Percentiles rank a stretch among this genome's conserved stretches.
These are phyloP conservation scores for Grosmannia huntii DNA, from an alignment of 2,329 filamentous ascomycete species.

Conservation along the genomic window DNA sequence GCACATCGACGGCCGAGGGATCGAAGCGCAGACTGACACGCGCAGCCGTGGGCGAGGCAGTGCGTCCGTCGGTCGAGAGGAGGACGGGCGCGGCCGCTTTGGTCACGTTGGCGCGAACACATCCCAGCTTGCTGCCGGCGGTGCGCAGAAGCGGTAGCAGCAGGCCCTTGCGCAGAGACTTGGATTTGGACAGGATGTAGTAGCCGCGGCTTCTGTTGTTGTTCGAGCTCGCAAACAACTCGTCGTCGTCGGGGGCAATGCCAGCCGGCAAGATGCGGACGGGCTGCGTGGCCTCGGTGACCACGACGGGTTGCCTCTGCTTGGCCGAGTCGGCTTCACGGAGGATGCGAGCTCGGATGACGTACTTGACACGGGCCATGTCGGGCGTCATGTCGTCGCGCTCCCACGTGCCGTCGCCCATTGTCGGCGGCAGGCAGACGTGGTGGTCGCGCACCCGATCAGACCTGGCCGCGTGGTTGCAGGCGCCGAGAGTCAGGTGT, in stretches of 20 bases:
- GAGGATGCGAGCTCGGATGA: constrained; percentile 32
- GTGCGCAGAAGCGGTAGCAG: constrained; percentile 22
- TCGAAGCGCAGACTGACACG: constrained; percentile 34
- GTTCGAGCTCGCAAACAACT: background rate
- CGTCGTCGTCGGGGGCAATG: constrained; percentile 29
- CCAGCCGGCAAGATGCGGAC: constrained; percentile 43
- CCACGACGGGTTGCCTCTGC: constrained; percentile 8
- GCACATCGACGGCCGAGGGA: constrained; percentile 27
- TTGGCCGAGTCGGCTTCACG: constrained; percentile 11
- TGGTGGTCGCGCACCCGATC: constrained; percentile 38
- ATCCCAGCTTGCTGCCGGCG: constrained; percentile 30
- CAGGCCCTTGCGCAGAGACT: constrained; percentile 39
- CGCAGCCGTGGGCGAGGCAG: constrained; percentile 27
- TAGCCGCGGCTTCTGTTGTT: constrained; percentile 27
- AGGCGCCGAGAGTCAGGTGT: constrained; percentile 43
- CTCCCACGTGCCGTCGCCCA: constrained; percentile 32
- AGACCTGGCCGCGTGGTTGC: constrained; percentile 34
- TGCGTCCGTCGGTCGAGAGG: constrained; percentile 35
- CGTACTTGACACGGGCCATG: constrained; percentile 42
- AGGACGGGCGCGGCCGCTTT: constrained; percentile 30
- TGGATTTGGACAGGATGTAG: constrained; percentile 37
- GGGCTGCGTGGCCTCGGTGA: constrained; percentile 18
- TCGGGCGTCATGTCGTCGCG: constrained; percentile 41
- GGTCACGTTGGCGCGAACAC: constrained; percentile 24
- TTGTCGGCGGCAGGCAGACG: constrained; percentile 37